These are phyloP conservation scores for Cryptosporidium tyzzeri DNA, from an alignment of 169 alveolate genomes.

Conservation along the genomic window DNA sequence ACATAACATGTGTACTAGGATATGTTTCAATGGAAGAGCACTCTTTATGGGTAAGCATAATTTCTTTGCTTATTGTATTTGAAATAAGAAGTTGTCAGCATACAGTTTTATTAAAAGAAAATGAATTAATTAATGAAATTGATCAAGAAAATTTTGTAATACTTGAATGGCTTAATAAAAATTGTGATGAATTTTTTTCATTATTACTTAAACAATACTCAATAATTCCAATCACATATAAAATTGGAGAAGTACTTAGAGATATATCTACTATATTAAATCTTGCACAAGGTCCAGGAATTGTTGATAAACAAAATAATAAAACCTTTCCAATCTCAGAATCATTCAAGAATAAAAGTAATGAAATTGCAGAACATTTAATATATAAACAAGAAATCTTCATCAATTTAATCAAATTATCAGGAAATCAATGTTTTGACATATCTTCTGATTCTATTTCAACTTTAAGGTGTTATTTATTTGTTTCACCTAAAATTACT, in stretches of 20 bases:
- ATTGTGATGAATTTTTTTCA: conserved; percentile 44
- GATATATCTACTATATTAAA: conserved; percentile 55
- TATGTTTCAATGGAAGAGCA: conserved; percentile 33
- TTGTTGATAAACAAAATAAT: conserved; percentile 42
- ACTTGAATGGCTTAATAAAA: conserved; percentile 28
- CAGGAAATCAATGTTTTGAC: conserved; percentile 71
- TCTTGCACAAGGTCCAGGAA: conserved; percentile 63
- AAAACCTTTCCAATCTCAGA: conserved; percentile 54
- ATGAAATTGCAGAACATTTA: conserved; percentile 14
- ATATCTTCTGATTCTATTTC: conserved; percentile 63
- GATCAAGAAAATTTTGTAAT: conserved; percentile 23
- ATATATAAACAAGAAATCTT: conserved; percentile 41
- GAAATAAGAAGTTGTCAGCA: conserved; percentile 58
- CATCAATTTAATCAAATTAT: conserved; percentile 16
- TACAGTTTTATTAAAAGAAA: background rate
- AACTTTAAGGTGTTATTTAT: conserved; percentile 58
- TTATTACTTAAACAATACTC: conserved; percentile 15
- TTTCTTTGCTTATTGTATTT: conserved; percentile 52
- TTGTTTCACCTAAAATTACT: conserved; percentile 61
- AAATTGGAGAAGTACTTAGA: conserved; percentile 56
- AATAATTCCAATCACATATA: conserved; percentile 47
- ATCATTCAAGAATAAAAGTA: conserved; percentile 11
- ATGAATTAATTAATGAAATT: background rate
- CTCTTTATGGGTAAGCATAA: conserved; percentile 44
- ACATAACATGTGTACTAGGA: conserved; percentile 44